Base-by-base conservation (phyloP, 2,329 filamentous ascomycete genomes). In the Didymella sp. region DNA sequence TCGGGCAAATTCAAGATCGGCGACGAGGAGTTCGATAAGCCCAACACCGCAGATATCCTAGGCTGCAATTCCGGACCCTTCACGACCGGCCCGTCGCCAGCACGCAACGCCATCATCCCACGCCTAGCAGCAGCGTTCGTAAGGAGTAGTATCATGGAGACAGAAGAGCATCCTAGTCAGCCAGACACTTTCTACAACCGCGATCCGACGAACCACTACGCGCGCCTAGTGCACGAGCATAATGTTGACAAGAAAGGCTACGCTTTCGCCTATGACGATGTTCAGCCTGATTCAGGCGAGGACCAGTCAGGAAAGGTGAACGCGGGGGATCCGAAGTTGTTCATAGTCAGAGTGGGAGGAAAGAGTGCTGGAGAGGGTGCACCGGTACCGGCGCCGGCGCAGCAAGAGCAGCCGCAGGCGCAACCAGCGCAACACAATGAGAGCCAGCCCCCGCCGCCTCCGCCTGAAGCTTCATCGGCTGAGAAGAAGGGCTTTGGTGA, bases 281-380 rank as follows among this genome's bases (percentile, higher is more conserved):
- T 56, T 5, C 47, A 56, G 47, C 42, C 42, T 3, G 42, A 51
- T 9, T 19, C 22, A 8, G 54, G 54, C 12, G 54, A 30, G 2
- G 54, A 56, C 8, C 54, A 56, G 19, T 51, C 46, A 8, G 54
- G 54, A 0, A 56, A 56, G 21, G 54, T 56, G 37, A 56, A 56
- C 7, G 47, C 54, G 6, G 54, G 54, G 17, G 54, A 56, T 25
- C 54, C 54, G 6, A 45, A 56, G 22, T 5, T 56, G 8, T 51
- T 51, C 13, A 25, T 51, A 4, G 48, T 56, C 1, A 42, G 25
- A 2, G 54, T 56, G 4, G 54, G 54, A 12, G 54, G 54, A 11
- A 56, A 56, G 25, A 51, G 42, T 27, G 47, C 28, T 21, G 53
- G 11, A 17, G 22, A n/a, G 15, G 42, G n/a, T 13, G 31, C 25